These are phyloP conservation scores for Backusella liffmaniae DNA, from an alignment of 192 early-diverging fungal genomes.

Conservation along the genomic window DNA sequence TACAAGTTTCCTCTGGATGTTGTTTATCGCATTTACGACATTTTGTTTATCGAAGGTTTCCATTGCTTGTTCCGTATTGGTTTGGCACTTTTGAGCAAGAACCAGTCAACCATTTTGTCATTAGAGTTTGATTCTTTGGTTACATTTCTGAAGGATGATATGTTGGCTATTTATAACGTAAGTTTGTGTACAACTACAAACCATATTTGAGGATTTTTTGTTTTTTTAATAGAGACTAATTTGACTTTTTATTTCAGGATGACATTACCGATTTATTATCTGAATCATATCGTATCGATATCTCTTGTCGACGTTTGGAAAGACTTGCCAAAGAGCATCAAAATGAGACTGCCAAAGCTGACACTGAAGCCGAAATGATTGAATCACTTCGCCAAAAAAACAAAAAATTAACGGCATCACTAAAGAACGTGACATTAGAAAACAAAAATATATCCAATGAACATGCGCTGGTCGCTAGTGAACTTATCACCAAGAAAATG, in stretches of 20 bases:
- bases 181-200: not conserved
- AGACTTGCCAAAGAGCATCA: slow-evolving; percentile 69
- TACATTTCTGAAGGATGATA: slow-evolving; percentile 17
- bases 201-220: not conserved
- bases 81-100: slow-evolving; percentile 14
- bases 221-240: not conserved
- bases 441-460: slow-evolving; percentile 70
- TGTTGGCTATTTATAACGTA: slow-evolving; percentile 14
- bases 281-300: slow-evolving; percentile 74
- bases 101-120: slow-evolving; percentile 13
- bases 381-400: slow-evolving; percentile 67
- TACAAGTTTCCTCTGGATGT: slow-evolving; percentile 94
- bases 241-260: slow-evolving; percentile 28
- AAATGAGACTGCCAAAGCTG: slow-evolving; percentile 58
- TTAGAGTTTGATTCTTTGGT: slow-evolving; percentile 15
- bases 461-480: slow-evolving; percentile 70
- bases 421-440: slow-evolving; percentile 58
- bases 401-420: slow-evolving; percentile 52
- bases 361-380: slow-evolving; percentile 64
- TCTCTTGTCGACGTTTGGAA: slow-evolving; percentile 66
- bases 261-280: slow-evolving; percentile 71
- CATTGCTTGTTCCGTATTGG: slow-evolving; percentile 83
- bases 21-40: slow-evolving; percentile 89
- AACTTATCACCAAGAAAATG: slow-evolving; percentile 57
- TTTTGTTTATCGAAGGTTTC: slow-evolving; percentile 89